phyloP scores from a whole-genome alignment of 192 early-diverging fungal genomes.

The Podila verticillata region DNA sequence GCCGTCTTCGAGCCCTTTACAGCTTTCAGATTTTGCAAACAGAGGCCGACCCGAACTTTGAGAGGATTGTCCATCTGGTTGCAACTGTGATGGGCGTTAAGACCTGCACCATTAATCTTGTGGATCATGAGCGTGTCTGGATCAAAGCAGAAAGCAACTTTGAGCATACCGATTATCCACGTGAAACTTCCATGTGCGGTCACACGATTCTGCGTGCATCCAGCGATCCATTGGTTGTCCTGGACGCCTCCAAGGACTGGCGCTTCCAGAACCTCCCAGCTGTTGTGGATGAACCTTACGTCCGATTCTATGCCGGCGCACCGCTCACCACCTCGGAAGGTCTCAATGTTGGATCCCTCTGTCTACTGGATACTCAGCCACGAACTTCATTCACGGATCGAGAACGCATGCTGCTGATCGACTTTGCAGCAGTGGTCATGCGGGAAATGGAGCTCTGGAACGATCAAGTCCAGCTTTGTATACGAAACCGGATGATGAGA shows the following conservation, averaged over 20 bases:
- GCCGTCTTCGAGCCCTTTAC: conserved; percentile 32
- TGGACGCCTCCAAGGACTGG: conserved; percentile 56
- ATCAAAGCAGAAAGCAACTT: conserved; percentile 25
- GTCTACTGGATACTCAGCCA: conserved; percentile 54
- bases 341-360: conserved; percentile 55
- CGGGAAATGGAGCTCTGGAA: conserved; percentile 60
- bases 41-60: conserved; percentile 37
- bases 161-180: conserved; percentile 6
- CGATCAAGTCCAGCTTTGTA: conserved; percentile 50
- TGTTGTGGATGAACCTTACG: conserved; percentile 36
- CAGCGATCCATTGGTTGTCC: conserved; percentile 46
- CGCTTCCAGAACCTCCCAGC: conserved; percentile 57
- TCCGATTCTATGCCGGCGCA: conserved; percentile 63
- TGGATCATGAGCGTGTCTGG: conserved; percentile 14
- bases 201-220: conserved; percentile 43
- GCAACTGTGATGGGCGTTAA: conserved; percentile 24
- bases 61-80: conserved; percentile 36
- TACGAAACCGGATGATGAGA: conserved; percentile 56
- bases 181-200: conserved; percentile 35
- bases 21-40: conserved; percentile 35
- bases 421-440: conserved; percentile 57
- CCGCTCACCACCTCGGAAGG: conserved; percentile 52
- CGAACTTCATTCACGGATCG: conserved; percentile 42
- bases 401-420: conserved; percentile 39
- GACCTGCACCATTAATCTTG: conserved; percentile 37